A percentile compares a stretch with the other conserved stretches of the same genome.
Conservation (phyloP, 768 basidiomycete genomes). For the Tylopilus vinaceipallidus region DNA sequence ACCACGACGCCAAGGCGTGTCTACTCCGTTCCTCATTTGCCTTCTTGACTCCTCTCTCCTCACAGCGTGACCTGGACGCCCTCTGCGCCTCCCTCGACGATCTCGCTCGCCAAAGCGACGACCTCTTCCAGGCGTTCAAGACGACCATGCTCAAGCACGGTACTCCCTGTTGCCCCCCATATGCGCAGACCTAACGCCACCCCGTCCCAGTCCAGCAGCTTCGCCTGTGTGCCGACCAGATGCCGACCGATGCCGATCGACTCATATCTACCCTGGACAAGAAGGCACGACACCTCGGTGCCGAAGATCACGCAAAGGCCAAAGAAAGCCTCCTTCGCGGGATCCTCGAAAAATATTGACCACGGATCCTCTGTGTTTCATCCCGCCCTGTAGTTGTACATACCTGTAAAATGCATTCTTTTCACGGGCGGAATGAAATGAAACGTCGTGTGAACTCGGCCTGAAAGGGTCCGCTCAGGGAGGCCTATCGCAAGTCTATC, state of each 20-base stretch:
- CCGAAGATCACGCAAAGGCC: slow-evolving; percentile 32
- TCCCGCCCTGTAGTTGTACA: slow-evolving; percentile 8
- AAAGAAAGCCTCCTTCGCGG: slow-evolving; percentile 35
- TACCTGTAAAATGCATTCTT: background rate
- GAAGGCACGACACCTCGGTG: slow-evolving; percentile 41
- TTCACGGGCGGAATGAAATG: background rate
- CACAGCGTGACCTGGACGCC: slow-evolving; percentile 41
- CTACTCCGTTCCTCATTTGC: slow-evolving; percentile 1
- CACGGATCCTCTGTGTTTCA: background rate
- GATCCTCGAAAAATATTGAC: slow-evolving; percentile 33
- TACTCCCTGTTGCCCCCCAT: slow-evolving; percentile 27
- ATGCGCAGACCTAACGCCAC: slow-evolving; percentile 8
- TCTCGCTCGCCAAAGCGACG: slow-evolving; percentile 46
- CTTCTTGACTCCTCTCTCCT: slow-evolving; percentile 13
- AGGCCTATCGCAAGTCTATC: background rate
- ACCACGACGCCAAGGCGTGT: slow-evolving; percentile 45
- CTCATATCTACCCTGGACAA: slow-evolving; percentile 53
- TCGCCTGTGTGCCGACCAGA: slow-evolving; percentile 38
- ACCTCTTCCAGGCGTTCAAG: slow-evolving; percentile 51
- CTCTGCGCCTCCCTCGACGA: slow-evolving; percentile 47
- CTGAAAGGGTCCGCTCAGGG: slow-evolving; percentile 4
- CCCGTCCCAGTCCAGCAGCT: slow-evolving; percentile 43
- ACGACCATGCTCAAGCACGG: slow-evolving; percentile 45
- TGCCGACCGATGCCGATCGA: slow-evolving; percentile 53
- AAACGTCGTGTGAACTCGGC: slow-evolving; percentile 24